A percentile compares a stretch with the other conserved stretches of the same genome.
Evolutionary conservation across 179 eudicot species (phyloP).

Genomic region (Actinidia arguta): DNA sequence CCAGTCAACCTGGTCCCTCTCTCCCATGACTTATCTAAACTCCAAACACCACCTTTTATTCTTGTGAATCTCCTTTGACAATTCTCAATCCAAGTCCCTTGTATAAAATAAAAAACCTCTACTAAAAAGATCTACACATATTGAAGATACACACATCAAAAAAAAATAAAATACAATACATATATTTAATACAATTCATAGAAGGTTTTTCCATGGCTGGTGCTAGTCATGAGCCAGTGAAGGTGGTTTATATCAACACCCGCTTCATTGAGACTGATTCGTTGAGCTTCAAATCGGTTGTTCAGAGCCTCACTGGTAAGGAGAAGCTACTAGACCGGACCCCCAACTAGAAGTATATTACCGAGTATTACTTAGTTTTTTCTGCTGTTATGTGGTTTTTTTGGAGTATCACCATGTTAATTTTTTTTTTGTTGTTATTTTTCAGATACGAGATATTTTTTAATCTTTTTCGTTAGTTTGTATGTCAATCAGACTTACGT

Average conservation of each 20-base stretch:
- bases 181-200: too few relatives aligned
- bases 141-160: neutral
- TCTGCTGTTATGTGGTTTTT: constrained; percentile 28
- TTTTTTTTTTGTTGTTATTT: too few relatives aligned
- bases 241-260: constrained; percentile 56
- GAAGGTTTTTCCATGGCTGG: constrained; percentile 3
- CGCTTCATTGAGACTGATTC: constrained; percentile 60
- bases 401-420: too few relatives aligned
- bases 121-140: too few relatives aligned
- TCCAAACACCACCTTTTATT: neutral
- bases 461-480: too few relatives aligned
- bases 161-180: too few relatives aligned
- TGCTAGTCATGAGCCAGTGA: constrained; percentile 32
- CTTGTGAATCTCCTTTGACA: neutral
- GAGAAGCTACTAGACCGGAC: too few relatives aligned
- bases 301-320: constrained; percentile 60
- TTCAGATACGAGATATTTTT: too few relatives aligned
- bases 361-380: too few relatives aligned
- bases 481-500: too few relatives aligned
- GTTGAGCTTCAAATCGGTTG: constrained; percentile 60
- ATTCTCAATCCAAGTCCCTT: too few relatives aligned
- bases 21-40: neutral
- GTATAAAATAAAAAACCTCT: neutral
- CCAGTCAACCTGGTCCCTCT: neutral
- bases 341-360: too few relatives aligned